Evolutionary conservation across 768 basidiomycete species (phyloP).

Genomic region (Cystofilobasidium macerans): DNA sequence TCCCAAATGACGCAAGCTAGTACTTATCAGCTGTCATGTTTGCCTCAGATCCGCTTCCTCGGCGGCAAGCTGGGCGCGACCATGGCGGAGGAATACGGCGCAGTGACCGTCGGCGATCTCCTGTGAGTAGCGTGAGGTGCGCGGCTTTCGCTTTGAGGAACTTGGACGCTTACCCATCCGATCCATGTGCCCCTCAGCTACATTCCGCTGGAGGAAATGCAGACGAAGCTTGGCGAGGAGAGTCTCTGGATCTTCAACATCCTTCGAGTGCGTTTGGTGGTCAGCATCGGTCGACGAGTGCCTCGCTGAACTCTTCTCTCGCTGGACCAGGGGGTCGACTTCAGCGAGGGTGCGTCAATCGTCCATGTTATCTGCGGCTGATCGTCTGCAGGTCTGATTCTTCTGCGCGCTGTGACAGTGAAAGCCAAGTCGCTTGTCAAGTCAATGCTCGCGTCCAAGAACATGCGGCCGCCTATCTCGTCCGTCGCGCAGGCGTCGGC

Average conservation of each 20-base stretch:
- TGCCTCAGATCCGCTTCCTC: slow-evolving; percentile 68
- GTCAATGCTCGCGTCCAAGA: slow-evolving; percentile 95
- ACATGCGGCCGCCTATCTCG: slow-evolving; percentile 66
- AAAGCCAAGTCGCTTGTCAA: slow-evolving; percentile 73
- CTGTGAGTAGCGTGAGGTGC: slow-evolving; percentile 48
- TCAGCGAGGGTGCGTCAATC: slow-evolving; percentile 57
- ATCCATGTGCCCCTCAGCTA: slow-evolving; percentile 27
- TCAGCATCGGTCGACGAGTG: background rate
- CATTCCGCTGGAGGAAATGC: slow-evolving; percentile 40
- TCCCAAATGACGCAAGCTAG: background rate
- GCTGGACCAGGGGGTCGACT: slow-evolving; percentile 56
- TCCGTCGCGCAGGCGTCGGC: slow-evolving; percentile 65
- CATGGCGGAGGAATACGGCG: slow-evolving; percentile 77
- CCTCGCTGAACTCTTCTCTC: background rate
- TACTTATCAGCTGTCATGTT: background rate
- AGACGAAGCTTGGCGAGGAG: slow-evolving; percentile 41
- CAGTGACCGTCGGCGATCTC: slow-evolving; percentile 77
- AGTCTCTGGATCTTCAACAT: slow-evolving; percentile 83
- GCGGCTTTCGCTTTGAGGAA: no score
- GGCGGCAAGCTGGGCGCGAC: slow-evolving; percentile 89
- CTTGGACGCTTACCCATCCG: no score
- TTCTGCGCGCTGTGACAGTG: slow-evolving; percentile 44
- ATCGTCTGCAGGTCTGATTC: no score
- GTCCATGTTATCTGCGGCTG: background rate
- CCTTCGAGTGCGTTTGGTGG: slow-evolving; percentile 50